phyloP scores from a whole-genome alignment of 768 basidiomycete genomes.

The Panaeolus papilionaceus region DNA sequence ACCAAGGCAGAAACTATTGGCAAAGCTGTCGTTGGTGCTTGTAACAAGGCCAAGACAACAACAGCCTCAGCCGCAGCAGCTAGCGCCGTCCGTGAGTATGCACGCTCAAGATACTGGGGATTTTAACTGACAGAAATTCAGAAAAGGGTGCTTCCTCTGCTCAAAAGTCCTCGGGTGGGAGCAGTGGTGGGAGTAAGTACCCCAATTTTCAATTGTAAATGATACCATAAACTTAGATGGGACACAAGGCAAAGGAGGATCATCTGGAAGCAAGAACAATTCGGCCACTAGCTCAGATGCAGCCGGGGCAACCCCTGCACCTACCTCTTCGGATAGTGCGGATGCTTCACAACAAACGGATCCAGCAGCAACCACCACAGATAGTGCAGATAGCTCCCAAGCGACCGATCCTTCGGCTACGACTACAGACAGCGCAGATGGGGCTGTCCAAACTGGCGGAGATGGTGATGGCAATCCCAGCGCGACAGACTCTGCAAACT shows the following conservation, averaged over 20 bases:
- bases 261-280: conserved; percentile 22
- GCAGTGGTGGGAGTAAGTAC: conserved; percentile 21
- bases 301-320: conserved; percentile 21
- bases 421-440: conserved; percentile 20
- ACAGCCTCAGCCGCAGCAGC: conserved; percentile 20
- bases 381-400: conserved; percentile 21
- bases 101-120: not conserved
- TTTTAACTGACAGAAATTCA: not conserved
- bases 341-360: conserved; percentile 14
- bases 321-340: conserved; percentile 17
- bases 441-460: conserved; percentile 9
- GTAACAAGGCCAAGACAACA: conserved; percentile 25
- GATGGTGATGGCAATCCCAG: not conserved
- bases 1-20: conserved; percentile 30
- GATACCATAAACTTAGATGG: not conserved
- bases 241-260: conserved; percentile 24
- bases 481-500: conserved; percentile 20
- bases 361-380: conserved; percentile 18
- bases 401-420: conserved; percentile 20
- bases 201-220: not conserved
- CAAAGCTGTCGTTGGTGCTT: conserved; percentile 30
- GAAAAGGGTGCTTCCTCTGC: conserved; percentile 21
- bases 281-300: not conserved
- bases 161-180: conserved; percentile 14
- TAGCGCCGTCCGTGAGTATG: conserved; percentile 11